Conservation (phyloP, 2,329 filamentous ascomycete genomes). For the Conoideocrella luteorostrata region DNA sequence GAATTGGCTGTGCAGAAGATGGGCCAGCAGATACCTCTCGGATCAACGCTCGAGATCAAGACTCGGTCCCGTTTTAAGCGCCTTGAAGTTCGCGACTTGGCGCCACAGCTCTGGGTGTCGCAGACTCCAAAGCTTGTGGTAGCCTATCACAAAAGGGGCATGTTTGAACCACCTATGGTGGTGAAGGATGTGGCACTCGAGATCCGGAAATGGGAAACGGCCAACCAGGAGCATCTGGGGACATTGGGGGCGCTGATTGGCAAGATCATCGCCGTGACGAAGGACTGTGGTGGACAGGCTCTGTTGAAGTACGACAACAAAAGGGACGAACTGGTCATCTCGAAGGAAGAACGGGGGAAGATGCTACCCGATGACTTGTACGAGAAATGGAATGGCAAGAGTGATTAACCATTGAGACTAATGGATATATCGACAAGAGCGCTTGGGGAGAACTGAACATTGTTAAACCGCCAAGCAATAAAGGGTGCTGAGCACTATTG, state of each 20-base stretch:
- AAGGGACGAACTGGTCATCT: constrained; percentile 2
- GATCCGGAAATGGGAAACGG: constrained; percentile 28
- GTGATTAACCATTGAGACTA: no score
- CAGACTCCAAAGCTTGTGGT: constrained; percentile 41
- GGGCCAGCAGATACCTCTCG: constrained; percentile 24
- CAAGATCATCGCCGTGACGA: constrained; percentile 6
- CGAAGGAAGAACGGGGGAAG: not conserved
- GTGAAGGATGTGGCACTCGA: constrained; percentile 29
- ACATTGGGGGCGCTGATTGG: constrained; percentile 25
- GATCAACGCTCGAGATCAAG: constrained; percentile 39
- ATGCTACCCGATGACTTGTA: constrained; percentile 4
- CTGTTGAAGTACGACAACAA: not conserved
- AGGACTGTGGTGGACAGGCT: not conserved
- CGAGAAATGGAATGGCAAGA: constrained; percentile 3
- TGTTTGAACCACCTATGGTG: constrained; percentile 22
- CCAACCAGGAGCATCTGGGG: constrained; percentile 23
- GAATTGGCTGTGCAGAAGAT: constrained; percentile 23
- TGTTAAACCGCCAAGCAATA: no score
- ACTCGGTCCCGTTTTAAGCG: constrained; percentile 28
- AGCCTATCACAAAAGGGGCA: constrained; percentile 32
- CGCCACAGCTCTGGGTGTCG: constrained; percentile 37
- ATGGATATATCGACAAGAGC: no score
- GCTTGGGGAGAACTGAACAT: no score
- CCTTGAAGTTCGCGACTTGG: constrained; percentile 28
- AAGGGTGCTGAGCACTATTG: no score